A percentile compares a stretch with the other conserved stretches of the same genome.
phyloP scores from a whole-genome alignment of 371 early-diverging fungal genomes.

The Actinomortierella wolfii region DNA sequence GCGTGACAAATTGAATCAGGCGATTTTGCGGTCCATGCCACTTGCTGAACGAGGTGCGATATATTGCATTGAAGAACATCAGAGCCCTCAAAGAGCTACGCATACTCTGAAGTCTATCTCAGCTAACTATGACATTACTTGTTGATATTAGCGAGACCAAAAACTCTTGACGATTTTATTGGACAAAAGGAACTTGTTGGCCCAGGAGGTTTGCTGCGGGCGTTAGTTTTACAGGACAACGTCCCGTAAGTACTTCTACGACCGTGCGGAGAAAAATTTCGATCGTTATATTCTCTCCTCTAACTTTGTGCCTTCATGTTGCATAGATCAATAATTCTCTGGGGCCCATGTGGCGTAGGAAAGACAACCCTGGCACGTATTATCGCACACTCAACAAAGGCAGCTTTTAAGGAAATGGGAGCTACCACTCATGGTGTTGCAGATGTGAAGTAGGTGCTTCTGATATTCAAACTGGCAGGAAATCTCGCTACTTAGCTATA shows the following conservation, averaged over 20 bases:
- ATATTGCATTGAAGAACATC: no score
- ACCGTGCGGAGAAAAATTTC: background rate
- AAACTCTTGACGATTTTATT: slow-evolving; percentile 63
- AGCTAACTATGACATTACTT: no score
- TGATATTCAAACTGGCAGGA: no score
- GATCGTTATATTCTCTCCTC: background rate
- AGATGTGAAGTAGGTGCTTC: slow-evolving; percentile 57
- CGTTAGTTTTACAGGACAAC: slow-evolving; percentile 64
- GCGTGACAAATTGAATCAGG: slow-evolving; percentile 23
- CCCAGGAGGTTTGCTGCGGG: slow-evolving; percentile 60
- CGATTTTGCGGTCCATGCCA: slow-evolving; percentile 36
- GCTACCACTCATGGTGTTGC: slow-evolving; percentile 72
- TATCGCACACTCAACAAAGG: slow-evolving; percentile 66
- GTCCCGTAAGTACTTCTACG: slow-evolving; percentile 67
- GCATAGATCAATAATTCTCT: slow-evolving; percentile 56
- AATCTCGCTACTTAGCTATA: no score
- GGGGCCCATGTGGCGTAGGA: slow-evolving; percentile 88
- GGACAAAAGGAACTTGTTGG: slow-evolving; percentile 81
- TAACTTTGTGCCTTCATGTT: background rate
- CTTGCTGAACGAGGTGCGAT: slow-evolving; percentile 38
- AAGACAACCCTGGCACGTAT: slow-evolving; percentile 84
- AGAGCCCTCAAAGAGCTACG: no score
- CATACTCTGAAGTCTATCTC: no score
- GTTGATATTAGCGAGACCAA: slow-evolving; percentile 62
- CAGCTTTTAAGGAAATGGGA: slow-evolving; percentile 72